Base-by-base conservation (phyloP, 345 rosid species). In the Mallotus nudiflorus region DNA sequence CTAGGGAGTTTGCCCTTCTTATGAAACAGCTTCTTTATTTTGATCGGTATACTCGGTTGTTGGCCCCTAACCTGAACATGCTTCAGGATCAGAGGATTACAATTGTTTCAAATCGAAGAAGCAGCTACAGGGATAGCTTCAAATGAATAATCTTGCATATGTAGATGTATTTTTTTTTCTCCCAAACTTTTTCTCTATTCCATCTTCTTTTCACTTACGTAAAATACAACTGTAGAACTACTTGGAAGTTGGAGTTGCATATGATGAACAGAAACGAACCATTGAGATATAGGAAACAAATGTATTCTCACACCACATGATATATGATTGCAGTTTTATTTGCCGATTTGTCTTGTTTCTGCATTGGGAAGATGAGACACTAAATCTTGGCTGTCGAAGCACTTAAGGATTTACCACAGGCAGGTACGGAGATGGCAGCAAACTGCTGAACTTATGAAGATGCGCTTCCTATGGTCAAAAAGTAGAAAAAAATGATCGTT, bases 1-100 rank as follows among this genome's bases (percentile, higher is more conserved):
- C 96, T 0, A 87, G 93, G 80, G 97, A 94, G 75, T 91, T 91
- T 81, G 98, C 97, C 53, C 96, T 94, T 81, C 92, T 94, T n/a
- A 51, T 94, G 93, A 94, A 94, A 78, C 98, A 90, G 82, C 97
- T 91, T 79, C 86, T 94, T 73, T 94, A 94, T 74, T 94, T 91
- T 55, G 98, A 91, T 65, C 93, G 97, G 29, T 94, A 94, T 65
- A 94, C 98, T 0, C 86, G 97, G 66, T 75, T 94, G 81, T 66
- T 94, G 84, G 97, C 98, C 39, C 96, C 98, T 3, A 79, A 86
- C 82, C 8, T 94, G 87, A 91, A 91, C 86, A 94, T 94, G 98
- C 96, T 91, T 72, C 96, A 85, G 68, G 98, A 94, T 75, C 98
- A 94, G 85, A 85, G 98, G 77, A 83, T 94, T 67, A 78, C 93